A percentile compares a stretch with the other conserved stretches of the same genome.
Conservation (phyloP, 306 rosid genomes). For the Alnus rubra region DNA sequence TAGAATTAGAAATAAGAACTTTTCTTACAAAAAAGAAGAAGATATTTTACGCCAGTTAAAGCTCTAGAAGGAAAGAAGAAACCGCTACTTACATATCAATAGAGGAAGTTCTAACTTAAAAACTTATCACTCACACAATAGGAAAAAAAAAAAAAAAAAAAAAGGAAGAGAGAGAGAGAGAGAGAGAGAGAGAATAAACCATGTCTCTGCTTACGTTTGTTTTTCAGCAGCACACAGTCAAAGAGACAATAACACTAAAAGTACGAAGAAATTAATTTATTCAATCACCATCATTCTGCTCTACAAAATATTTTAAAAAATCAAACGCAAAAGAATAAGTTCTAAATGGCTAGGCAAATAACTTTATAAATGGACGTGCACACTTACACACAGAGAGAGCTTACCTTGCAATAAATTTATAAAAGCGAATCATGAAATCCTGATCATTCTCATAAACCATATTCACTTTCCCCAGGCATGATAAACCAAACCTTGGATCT, state of each 20-base stretch:
- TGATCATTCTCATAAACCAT: conserved; percentile 60
- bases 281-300: background rate
- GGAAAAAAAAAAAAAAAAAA: no score
- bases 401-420: conserved; percentile 65
- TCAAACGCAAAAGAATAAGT: no score
- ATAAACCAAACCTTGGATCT: conserved; percentile 77
- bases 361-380: background rate
- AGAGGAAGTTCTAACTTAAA: background rate
- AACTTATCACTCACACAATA: background rate
- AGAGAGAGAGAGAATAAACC: background rate
- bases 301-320: background rate
- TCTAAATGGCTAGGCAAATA: background rate
- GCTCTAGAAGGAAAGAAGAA: background rate
- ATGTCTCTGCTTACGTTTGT: background rate
- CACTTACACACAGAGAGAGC: background rate
- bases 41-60: background rate
- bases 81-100: background rate
- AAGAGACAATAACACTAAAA: background rate
- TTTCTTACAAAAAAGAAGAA: no score
- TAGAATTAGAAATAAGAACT: conserved; percentile 2
- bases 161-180: no score
- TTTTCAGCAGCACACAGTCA: background rate
- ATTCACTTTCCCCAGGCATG: conserved; percentile 76
- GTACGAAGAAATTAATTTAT: no score
- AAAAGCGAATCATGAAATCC: conserved; percentile 69